These are phyloP conservation scores for Penicillium robsamsonii DNA, from an alignment of 495 filamentous ascomycete genomes.

Conservation along the genomic window DNA sequence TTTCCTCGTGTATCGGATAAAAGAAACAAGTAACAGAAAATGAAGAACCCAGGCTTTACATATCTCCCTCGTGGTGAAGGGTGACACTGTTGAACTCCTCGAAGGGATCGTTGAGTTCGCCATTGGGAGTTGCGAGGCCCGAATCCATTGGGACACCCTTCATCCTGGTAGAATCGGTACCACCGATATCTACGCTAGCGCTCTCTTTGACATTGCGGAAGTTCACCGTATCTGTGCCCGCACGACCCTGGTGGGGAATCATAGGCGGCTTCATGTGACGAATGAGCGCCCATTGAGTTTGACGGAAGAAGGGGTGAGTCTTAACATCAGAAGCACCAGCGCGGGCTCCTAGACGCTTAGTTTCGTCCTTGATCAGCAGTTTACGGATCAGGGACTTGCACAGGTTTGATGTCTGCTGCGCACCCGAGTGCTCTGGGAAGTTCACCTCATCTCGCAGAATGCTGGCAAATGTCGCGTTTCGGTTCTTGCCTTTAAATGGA, in stretches of 20 bases:
- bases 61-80: slow-evolving; percentile 91
- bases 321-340: slow-evolving; percentile 97
- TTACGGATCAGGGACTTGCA: slow-evolving; percentile 98
- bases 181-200: slow-evolving; percentile 88
- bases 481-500: slow-evolving; percentile 98
- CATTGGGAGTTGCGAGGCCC: slow-evolving; percentile 79
- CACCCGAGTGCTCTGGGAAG: slow-evolving; percentile 85
- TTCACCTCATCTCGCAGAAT: slow-evolving; percentile 92
- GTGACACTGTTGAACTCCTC: slow-evolving; percentile 99
- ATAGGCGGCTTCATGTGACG: slow-evolving; percentile 99
- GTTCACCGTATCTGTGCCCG: slow-evolving; percentile 86
- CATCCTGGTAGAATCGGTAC: slow-evolving; percentile 50
- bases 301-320: slow-evolving; percentile 91
- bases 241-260: slow-evolving; percentile 84
- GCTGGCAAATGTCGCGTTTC: slow-evolving; percentile 96
- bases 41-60: slow-evolving; percentile 22
- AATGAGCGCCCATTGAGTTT: slow-evolving; percentile 93
- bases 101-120: slow-evolving; percentile 87
- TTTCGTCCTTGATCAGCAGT: slow-evolving; percentile 96
- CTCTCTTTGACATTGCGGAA: slow-evolving; percentile 98
- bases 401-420: slow-evolving; percentile 82
- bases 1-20: slow-evolving; percentile 19
- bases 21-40: slow-evolving; percentile 14
- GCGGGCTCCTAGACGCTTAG: slow-evolving; percentile 87
- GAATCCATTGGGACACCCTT: slow-evolving; percentile 84